Conservation (phyloP, 1,284 basidiomycete species). For the Lentinula novae-zelandiae region DNA sequence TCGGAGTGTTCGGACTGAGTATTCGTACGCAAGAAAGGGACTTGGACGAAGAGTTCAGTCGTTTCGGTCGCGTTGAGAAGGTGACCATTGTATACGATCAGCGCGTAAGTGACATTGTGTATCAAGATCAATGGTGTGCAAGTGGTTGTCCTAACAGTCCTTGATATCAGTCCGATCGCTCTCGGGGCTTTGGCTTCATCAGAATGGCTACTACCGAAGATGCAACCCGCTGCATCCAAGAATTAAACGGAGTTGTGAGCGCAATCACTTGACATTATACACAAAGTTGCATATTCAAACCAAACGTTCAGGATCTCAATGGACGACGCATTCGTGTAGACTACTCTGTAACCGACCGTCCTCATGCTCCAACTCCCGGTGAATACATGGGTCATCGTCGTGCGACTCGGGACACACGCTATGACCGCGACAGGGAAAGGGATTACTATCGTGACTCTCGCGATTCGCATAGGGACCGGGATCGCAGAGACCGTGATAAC, state of each 20-base stretch:
- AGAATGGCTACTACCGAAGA: constrained; percentile 88
- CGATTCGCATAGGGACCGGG: constrained; percentile 41
- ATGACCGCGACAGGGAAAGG: constrained; percentile 33
- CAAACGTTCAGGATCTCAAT: constrained; percentile 72
- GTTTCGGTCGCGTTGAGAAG: constrained; percentile 90
- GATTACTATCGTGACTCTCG: constrained; percentile 43
- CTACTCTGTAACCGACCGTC: constrained; percentile 90
- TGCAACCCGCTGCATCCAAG: constrained; percentile 83
- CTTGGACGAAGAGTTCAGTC: constrained; percentile 89
- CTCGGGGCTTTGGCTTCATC: constrained; percentile 97
- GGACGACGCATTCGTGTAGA: constrained; percentile 96
- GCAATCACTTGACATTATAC: neutral
- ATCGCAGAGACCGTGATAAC: constrained; percentile 44
- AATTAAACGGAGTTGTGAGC: constrained; percentile 89
- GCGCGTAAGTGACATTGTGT: constrained; percentile 56
- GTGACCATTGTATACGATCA: constrained; percentile 99
- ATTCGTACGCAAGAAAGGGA: constrained; percentile 94
- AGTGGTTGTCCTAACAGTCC: constrained; percentile 14
- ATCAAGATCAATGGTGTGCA: neutral
- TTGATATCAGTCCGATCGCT: constrained; percentile 78
- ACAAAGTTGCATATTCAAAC: constrained; percentile 1
- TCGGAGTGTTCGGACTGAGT: constrained; percentile 95
- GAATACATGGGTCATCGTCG: constrained; percentile 95
- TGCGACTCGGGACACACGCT: constrained; percentile 51
- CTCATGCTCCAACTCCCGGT: constrained; percentile 95